These are phyloP conservation scores for Triticum aestivum DNA, from an alignment of 176 grass and related monocot genomes.

Conservation along the genomic window IWGSC_CS_RefSeq_v2.1 NC_057794.1:478671705-478672204, in stretches of 20 bases:
- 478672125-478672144: background rate
- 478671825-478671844: background rate
- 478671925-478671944: background rate
- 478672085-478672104: background rate
- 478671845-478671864: background rate
- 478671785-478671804: too few species aligned
- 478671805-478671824: too few species aligned
- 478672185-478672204: background rate
- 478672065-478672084: conserved; percentile 26
- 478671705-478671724: too few species aligned
- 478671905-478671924: background rate
- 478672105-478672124: background rate
- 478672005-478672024: too few species aligned
- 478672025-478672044: background rate
- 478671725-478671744: too few species aligned
- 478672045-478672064: background rate
- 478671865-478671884: background rate
- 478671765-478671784: too few species aligned
- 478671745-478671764: too few species aligned
- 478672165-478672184: background rate
- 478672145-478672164: too few species aligned
- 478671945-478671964: background rate
- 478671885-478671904: background rate
- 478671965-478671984: too few species aligned
- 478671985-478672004: too few species aligned